Percentiles rank a stretch among this genome's conserved stretches.
Conservation (phyloP, 768 basidiomycete genomes). For the Mycena crocata region DNA sequence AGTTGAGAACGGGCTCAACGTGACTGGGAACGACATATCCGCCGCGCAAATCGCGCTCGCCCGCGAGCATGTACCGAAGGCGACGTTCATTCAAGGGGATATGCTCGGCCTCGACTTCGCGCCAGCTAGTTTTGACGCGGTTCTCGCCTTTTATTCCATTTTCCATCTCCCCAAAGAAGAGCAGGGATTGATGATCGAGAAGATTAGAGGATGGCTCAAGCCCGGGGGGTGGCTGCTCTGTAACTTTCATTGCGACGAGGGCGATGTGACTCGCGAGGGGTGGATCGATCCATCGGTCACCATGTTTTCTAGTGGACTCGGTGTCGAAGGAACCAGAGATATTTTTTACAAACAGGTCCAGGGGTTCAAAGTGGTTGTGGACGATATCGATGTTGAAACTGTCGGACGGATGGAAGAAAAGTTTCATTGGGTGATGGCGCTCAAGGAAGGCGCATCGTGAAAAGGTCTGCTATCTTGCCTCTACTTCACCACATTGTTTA, state of each 20-base stretch:
- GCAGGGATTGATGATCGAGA: constrained; percentile 41
- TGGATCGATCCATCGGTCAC: constrained; percentile 40
- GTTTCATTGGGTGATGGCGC: constrained; percentile 43
- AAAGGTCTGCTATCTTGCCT: no score
- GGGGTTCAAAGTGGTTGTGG: constrained; percentile 35
- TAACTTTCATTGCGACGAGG: constrained; percentile 35
- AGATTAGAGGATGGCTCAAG: constrained; percentile 43
- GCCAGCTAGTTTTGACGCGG: constrained; percentile 37
- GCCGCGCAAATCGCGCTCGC: constrained; percentile 42
- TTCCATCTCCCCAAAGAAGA: constrained; percentile 44
- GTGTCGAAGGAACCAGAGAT: constrained; percentile 40
- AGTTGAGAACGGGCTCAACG: constrained; percentile 34
- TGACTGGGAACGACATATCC: constrained; percentile 45
- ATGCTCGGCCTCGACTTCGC: constrained; percentile 39
- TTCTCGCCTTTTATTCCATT: constrained; percentile 44
- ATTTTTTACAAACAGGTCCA: constrained; percentile 33
- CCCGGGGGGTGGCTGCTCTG: constrained; percentile 41
- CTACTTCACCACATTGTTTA: no score
- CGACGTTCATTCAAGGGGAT: constrained; percentile 41
- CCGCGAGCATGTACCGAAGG: constrained; percentile 36
- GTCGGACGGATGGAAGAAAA: constrained; percentile 37
- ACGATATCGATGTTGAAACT: constrained; percentile 38
- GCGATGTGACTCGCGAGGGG: constrained; percentile 34
- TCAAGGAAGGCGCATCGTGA: constrained; percentile 24
- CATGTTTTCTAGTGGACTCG: constrained; percentile 42